Base-by-base conservation (phyloP, 495 filamentous ascomycete species). In the Schizothecium vesticola region DNA sequence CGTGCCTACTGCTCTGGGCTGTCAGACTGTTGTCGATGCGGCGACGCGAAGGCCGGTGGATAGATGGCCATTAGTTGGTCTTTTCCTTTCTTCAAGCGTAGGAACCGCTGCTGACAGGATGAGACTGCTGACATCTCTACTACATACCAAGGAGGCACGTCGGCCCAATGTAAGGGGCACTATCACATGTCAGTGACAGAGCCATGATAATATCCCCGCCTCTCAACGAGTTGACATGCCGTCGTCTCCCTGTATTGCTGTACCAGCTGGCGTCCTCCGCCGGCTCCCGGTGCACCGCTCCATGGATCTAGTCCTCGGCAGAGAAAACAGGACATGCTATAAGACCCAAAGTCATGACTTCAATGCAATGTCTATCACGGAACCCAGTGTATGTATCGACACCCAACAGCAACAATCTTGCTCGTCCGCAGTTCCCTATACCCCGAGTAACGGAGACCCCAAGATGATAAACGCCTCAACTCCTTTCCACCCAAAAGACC, bases 81-180 rank as follows among this genome's bases (percentile, higher is more conserved):
- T 11, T 12, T 33, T 33, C 11, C 13, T 33, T 33, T 33, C 31
- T 33, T 33, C 31, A 3, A 3, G 9, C 31, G 11, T 11, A 10
- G 31, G 31, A 33, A 33, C 10, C 31, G 31, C 31, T 13, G 31
- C 2, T 0, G 31, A 33, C 12, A 4, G 11, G 11, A 82, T 75
- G 81, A 78, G 77, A 80, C 79, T 82, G 77, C 81, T 77, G 80
- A 82, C 80, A 79, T 80, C 13, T 13, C 31, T 33, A 11, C 1
- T 11, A 33, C 4, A 3, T 13, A 33, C 11, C 31, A 33, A 13
- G 13, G 31, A 11, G 12, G 28, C 6, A 33, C 31, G 11, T 33
- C n/a, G n/a, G n/a, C n/a, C 31, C 31, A 13, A 13, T 3, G 31
- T 3, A 33, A 13, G 3, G 12, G 11, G 31, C 2, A 33, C 31